Evolutionary conservation across 805 yeast genomes (phyloP), one percentile per base, ranked within the genome.

Genomic region (Jamesozyma hellenica): DNA sequence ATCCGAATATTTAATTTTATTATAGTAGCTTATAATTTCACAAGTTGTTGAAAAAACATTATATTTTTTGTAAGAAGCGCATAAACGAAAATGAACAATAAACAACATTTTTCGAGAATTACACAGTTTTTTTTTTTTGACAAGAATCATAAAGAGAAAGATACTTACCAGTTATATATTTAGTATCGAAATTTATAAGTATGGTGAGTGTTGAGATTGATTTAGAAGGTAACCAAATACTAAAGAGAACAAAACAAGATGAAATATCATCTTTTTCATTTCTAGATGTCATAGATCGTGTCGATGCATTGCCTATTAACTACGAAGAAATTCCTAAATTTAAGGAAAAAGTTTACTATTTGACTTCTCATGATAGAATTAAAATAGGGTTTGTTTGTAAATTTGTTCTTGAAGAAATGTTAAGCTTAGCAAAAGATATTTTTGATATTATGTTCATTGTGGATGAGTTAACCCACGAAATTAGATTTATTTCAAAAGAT

Each of bases 381-480:
- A 50, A 50, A 30, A 48, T 71, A 19, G 77, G 75, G 1, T 68
- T 60, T 44, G 51, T 71, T 16, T 45, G 65, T 10, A 56, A 58
- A 3, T 40, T 56, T 25, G 66, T 68, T 0, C 64, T 64, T 0
- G 36, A 48, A 3, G 57, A 57, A 57, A 62, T 55, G 53, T 39
- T 17, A 55, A 59, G 16, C 15, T 27, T 41, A 4, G 40, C 49
- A 5, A 10, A 17, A 3, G 34, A 33, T 1, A 14, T 48, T 3
- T 40, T 55, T 19, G 36, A 45, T 14, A 28, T 43, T 5, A 42
- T 50, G 11, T 60, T 66, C 67, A 43, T 56, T 42, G 6, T 52
- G 34, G 31, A 47, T 60, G 18, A 68, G 56, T 1, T 18, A 12
- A 14, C 38, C 28, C 37, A 62, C 63, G 65, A 58, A 55, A 31